These are phyloP conservation scores for Drechslerella stenobrocha DNA, from an alignment of 2,329 filamentous ascomycete species.

Conservation along the genomic window DNA sequence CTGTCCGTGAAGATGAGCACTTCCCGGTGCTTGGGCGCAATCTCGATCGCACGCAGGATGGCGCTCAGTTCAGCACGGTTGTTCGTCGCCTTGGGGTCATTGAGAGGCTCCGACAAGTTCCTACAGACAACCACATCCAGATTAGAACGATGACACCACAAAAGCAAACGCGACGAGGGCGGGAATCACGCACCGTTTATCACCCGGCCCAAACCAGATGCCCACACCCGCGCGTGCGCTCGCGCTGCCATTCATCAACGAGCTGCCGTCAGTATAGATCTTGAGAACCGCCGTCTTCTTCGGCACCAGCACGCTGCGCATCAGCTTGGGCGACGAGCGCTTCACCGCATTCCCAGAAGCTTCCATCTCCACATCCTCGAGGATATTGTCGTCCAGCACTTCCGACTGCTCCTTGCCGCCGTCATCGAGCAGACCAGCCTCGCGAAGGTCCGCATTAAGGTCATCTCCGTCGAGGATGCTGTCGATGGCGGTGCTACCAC, in stretches of 20 bases:
- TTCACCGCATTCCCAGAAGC: conserved; percentile 47
- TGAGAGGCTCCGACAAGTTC: conserved; percentile 74
- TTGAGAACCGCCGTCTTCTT: conserved; percentile 54
- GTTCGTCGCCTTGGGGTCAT: conserved; percentile 80
- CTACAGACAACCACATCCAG: conserved; percentile 53
- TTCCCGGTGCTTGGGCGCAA: conserved; percentile 68
- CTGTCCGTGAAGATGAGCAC: conserved; percentile 86
- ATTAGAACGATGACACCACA: conserved; percentile 23
- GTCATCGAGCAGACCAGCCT: conserved; percentile 39
- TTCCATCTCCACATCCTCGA: conserved; percentile 42
- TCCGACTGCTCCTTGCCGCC: conserved; percentile 46
- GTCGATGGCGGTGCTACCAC: conserved; percentile 45
- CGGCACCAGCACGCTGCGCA: conserved; percentile 47
- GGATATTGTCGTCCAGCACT: conserved; percentile 43
- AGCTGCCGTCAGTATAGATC: conserved; percentile 69
- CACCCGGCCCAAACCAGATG: conserved; percentile 65
- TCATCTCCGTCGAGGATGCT: conserved; percentile 40
- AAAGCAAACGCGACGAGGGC: too few species aligned
- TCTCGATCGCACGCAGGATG: conserved; percentile 78
- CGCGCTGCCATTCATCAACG: conserved; percentile 63
- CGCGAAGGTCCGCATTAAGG: conserved; percentile 33
- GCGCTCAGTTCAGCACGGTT: conserved; percentile 94
- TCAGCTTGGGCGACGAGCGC: conserved; percentile 48
- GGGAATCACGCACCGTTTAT: conserved; percentile 59
- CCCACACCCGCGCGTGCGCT: conserved; percentile 66